These are phyloP conservation scores for Acanthamoeba rhysodes DNA, from an alignment of 208 protist genomes.

Conservation along the genomic window DNA sequence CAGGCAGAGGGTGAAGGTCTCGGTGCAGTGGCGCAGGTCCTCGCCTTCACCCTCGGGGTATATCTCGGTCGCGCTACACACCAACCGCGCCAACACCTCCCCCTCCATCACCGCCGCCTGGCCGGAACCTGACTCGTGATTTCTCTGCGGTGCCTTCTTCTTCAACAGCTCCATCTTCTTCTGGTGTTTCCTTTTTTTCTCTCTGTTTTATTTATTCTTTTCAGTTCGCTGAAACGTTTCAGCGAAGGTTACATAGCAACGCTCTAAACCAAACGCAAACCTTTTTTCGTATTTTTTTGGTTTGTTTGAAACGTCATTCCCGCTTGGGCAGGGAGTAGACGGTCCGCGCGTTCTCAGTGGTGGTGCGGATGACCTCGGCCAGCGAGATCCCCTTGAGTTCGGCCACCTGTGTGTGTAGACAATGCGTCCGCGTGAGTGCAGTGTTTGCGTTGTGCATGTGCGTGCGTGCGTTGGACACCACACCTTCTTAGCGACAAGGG, in stretches of 20 bases:
- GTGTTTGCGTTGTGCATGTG: not conserved
- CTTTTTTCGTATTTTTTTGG: too few species aligned
- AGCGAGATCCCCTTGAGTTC: not conserved
- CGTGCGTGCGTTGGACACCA: not conserved
- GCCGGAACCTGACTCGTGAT: too few species aligned
- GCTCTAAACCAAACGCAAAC: too few species aligned
- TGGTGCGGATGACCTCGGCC: not conserved
- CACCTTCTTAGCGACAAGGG: not conserved
- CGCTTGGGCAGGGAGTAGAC: not conserved
- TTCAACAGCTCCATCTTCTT: too few species aligned
- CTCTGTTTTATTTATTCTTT: not conserved
- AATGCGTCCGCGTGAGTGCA: not conserved
- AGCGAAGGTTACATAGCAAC: too few species aligned
- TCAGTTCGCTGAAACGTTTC: too few species aligned
- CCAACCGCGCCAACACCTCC: not conserved
- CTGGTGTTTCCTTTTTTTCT: too few species aligned
- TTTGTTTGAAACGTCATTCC: too few species aligned
- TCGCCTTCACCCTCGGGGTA: not conserved
- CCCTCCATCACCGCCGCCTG: too few species aligned
- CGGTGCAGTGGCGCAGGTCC: not conserved
- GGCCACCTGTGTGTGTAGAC: not conserved
- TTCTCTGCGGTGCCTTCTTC: too few species aligned
- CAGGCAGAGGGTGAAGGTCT: not conserved
- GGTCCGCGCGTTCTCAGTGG: not conserved
- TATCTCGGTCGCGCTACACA: not conserved